Evolutionary conservation across 2,329 filamentous ascomycete species (phyloP).

Genomic region (Fusarium sublunatum): DNA sequence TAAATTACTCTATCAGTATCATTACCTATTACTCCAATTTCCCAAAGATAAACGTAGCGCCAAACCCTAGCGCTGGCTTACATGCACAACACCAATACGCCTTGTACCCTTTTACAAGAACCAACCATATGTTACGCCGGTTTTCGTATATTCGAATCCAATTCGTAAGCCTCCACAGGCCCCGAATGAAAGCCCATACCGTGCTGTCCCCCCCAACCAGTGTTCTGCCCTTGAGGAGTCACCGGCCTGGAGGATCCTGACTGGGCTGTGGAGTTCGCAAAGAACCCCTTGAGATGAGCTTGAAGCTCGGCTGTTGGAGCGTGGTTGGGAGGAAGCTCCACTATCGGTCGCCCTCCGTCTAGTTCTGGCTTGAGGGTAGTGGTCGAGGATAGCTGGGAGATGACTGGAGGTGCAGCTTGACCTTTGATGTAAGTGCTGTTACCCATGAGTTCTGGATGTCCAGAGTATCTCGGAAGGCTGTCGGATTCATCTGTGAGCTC

Average conservation of each 20-base stretch:
- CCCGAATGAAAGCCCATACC: conserved; percentile 52
- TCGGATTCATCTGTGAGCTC: conserved; percentile 31
- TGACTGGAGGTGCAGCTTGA: conserved; percentile 12
- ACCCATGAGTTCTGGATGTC: conserved; percentile 51
- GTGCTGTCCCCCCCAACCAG: conserved; percentile 26
- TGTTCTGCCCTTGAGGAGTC: conserved; percentile 35
- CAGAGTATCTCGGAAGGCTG: conserved; percentile 40
- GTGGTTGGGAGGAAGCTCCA: conserved; percentile 42
- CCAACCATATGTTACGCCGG: conserved; percentile 14
- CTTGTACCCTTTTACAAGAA: not conserved
- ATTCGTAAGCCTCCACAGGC: conserved; percentile 50
- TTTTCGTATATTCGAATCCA: conserved; percentile 41
- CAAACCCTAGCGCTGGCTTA: conserved; percentile 22
- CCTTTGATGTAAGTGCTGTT: conserved; percentile 27
- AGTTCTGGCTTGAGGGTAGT: conserved; percentile 42
- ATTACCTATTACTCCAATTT: not conserved
- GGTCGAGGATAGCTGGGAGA: conserved; percentile 40
- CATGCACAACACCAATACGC: conserved; percentile 5
- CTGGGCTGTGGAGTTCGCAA: conserved; percentile 37
- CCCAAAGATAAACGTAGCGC: not conserved
- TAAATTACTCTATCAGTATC: not conserved
- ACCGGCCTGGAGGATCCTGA: conserved; percentile 22
- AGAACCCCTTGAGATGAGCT: conserved; percentile 33
- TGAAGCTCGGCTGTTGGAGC: conserved; percentile 46
- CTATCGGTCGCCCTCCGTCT: conserved; percentile 35